Evolutionary conservation across 164 flowering plant species (phyloP).

Genomic region (Tetrastigma voinierianum): DNA sequence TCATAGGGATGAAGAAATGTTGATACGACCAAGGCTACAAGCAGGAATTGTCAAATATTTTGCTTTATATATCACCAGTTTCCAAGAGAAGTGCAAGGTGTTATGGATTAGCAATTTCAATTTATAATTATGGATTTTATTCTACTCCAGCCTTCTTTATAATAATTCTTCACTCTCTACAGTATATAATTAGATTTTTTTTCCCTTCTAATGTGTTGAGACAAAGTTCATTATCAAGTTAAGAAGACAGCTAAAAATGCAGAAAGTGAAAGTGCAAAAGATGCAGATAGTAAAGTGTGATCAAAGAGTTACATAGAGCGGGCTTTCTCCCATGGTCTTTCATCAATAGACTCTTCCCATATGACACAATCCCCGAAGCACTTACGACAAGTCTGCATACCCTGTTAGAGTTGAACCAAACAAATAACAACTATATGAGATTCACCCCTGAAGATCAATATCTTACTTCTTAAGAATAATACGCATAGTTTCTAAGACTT

Average conservation of each 20-base stretch:
- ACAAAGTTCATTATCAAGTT: not conserved
- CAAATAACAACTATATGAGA: not conserved
- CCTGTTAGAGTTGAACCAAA: conserved; percentile 36
- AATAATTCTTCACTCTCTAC: too few species aligned
- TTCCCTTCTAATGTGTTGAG: too few species aligned
- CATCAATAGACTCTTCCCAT: conserved; percentile 97
- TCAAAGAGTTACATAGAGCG: conserved; percentile 57
- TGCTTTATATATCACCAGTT: too few species aligned
- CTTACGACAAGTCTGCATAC: conserved; percentile 61
- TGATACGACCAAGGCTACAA: too few species aligned
- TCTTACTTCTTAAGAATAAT: not conserved
- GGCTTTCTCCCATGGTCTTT: conserved; percentile 90
- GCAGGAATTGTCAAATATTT: too few species aligned
- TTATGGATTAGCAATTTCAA: too few species aligned
- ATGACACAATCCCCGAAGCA: conserved; percentile 89
- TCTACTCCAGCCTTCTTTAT: too few species aligned
- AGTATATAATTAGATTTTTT: too few species aligned
- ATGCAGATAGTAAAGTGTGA: not conserved
- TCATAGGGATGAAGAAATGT: too few species aligned
- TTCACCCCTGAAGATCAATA: not conserved
- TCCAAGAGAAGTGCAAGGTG: too few species aligned
- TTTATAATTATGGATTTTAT: too few species aligned
- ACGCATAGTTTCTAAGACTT: not conserved
- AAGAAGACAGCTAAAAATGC: not conserved
- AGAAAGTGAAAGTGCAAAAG: not conserved